phyloP scores from a whole-genome alignment of 2,329 filamentous ascomycete species.

The Xylaria sp. region DNA sequence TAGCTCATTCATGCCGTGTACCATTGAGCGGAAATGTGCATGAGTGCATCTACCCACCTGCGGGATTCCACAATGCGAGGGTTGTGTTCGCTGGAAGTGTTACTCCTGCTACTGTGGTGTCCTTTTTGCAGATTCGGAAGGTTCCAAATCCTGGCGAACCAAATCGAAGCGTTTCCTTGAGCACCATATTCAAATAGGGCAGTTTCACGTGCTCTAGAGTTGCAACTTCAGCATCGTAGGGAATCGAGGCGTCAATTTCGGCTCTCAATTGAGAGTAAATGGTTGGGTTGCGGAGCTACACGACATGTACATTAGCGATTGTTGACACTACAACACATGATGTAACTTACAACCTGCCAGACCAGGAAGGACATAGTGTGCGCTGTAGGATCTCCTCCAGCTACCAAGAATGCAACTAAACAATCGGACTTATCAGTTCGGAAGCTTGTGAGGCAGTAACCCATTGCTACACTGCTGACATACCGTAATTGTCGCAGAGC shows the following conservation, averaged over 20 bases:
- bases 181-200: conserved; percentile 34
- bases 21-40: conserved; percentile 1
- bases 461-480: background rate
- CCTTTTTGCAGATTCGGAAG: conserved; percentile 30
- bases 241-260: conserved; percentile 33
- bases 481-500: conserved; percentile 36
- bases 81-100: conserved; percentile 34
- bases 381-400: conserved; percentile 34
- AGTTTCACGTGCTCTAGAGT: conserved; percentile 32
- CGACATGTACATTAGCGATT: background rate
- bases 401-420: conserved; percentile 34
- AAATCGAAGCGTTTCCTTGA: conserved; percentile 32
- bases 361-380: conserved; percentile 37
- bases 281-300: conserved; percentile 24
- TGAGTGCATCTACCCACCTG: conserved; percentile 21
- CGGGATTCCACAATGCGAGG: conserved; percentile 33
- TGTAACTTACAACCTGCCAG: conserved; percentile 31
- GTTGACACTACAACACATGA: background rate
- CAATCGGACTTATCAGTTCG: background rate
- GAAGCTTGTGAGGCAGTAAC: background rate
- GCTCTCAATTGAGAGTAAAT: conserved; percentile 27
- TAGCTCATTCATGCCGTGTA: conserved; percentile 9
- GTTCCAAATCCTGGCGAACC: conserved; percentile 35
- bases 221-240: conserved; percentile 27
- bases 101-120: conserved; percentile 33